These are phyloP conservation scores for Phytophthora multivora DNA, from an alignment of 352 stramenopile species.

Conservation along the genomic window DNA sequence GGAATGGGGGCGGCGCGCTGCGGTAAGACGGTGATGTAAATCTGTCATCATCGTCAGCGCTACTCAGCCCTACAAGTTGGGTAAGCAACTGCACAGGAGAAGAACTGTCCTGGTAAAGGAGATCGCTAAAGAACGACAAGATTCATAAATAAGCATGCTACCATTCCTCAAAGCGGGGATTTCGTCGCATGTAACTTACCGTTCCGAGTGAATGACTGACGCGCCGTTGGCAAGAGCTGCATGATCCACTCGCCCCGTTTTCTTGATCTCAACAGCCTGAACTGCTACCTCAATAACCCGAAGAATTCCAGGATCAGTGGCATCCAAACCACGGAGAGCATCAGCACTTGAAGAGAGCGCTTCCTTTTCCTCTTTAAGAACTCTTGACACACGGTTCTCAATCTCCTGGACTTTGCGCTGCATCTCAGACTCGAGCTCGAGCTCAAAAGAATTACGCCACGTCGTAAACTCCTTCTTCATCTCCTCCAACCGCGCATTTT, in stretches of 20 bases:
- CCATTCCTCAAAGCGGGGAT: background rate
- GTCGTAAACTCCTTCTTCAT: slow-evolving; percentile 36
- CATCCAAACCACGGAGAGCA: slow-evolving; percentile 53
- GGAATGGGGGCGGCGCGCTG: slow-evolving; percentile 39
- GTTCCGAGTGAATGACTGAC: slow-evolving; percentile 57
- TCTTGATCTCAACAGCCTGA: slow-evolving; percentile 64
- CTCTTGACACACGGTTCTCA: slow-evolving; percentile 62
- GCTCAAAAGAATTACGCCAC: slow-evolving; percentile 40
- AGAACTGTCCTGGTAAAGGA: slow-evolving; percentile 43
- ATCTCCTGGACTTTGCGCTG: slow-evolving; percentile 58
- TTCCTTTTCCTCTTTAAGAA: slow-evolving; percentile 67
- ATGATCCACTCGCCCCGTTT: slow-evolving; percentile 62
- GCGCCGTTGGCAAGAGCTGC: slow-evolving; percentile 73
- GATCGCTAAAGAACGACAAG: slow-evolving; percentile 47
- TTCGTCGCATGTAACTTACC: slow-evolving; percentile 30
- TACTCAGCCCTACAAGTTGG: slow-evolving; percentile 36
- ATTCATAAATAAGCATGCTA: background rate
- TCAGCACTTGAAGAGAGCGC: slow-evolving; percentile 55
- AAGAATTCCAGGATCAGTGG: slow-evolving; percentile 53
- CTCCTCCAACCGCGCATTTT: slow-evolving; percentile 15
- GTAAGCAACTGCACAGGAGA: slow-evolving; percentile 39
- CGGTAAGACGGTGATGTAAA: slow-evolving; percentile 73
- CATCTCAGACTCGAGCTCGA: slow-evolving; percentile 51
- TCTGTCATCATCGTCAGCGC: slow-evolving; percentile 12
- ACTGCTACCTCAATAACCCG: slow-evolving; percentile 51